Evolutionary conservation across 2,329 filamentous ascomycete genomes (phyloP).

Genomic region (Monilinia aucupariae): DNA sequence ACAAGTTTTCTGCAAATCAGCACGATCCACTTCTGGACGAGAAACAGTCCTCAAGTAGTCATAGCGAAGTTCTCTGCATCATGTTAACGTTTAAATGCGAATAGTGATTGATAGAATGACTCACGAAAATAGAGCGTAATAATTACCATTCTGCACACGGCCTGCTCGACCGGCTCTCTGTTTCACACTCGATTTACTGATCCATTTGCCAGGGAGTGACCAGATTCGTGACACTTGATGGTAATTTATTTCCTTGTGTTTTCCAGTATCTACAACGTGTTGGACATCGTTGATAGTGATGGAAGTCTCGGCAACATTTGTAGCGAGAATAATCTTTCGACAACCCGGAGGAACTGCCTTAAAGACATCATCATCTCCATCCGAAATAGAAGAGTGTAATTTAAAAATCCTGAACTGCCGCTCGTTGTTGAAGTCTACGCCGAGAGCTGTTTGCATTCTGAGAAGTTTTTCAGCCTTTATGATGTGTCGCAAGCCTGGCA

Average conservation of each 20-base stretch:
- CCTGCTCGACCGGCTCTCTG: conserved; percentile 89
- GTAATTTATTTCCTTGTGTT: conserved; percentile 90
- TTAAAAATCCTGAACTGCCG: conserved; percentile 79
- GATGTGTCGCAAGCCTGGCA: conserved; percentile 87
- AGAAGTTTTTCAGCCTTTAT: conserved; percentile 67
- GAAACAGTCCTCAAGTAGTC: conserved; percentile 66
- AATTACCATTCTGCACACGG: conserved; percentile 79
- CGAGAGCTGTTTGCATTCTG: conserved; percentile 63
- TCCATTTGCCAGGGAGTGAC: conserved; percentile 86
- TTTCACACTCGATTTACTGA: conserved; percentile 84
- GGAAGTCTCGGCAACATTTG: conserved; percentile 94
- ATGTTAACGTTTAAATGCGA: not conserved
- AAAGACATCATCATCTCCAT: conserved; percentile 79
- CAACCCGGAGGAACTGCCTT: conserved; percentile 64
- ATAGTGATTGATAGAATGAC: not conserved
- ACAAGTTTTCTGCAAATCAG: conserved; percentile 87
- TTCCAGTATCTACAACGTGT: conserved; percentile 87
- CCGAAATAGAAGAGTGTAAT: conserved; percentile 82
- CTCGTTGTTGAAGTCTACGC: conserved; percentile 53
- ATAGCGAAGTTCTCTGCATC: conserved; percentile 58
- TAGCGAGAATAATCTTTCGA: conserved; percentile 87
- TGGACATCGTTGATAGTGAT: conserved; percentile 97
- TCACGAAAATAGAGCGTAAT: conserved; percentile 92
- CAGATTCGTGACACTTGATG: conserved; percentile 85
- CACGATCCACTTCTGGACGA: conserved; percentile 83